Percentiles rank a stretch among this genome's conserved stretches.
Conservation (phyloP, 139 green algal species). For the Nannochloris sp. region DNA sequence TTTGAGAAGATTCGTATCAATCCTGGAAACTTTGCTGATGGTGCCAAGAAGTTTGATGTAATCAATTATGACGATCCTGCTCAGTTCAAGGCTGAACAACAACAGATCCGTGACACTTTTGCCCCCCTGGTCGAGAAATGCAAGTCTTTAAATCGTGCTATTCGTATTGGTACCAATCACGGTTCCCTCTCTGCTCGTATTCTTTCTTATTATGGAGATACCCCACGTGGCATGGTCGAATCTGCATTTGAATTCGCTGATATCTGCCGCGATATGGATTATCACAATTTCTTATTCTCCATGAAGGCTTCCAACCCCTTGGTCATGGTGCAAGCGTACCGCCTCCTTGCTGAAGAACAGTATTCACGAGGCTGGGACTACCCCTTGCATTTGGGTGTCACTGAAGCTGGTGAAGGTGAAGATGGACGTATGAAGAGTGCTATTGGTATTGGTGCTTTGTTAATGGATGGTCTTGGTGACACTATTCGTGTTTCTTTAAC, state of each 20-base stretch:
- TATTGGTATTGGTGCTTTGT: slow-evolving; percentile 94
- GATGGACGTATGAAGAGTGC: slow-evolving; percentile 97
- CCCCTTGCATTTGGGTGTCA: slow-evolving; percentile 94
- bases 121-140: slow-evolving; percentile 95
- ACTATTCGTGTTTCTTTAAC: slow-evolving; percentile 95
- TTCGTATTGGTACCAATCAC: slow-evolving; percentile 99
- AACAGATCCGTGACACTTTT: slow-evolving; percentile 85
- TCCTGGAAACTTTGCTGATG: slow-evolving; percentile 94
- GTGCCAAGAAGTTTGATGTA: slow-evolving; percentile 85
- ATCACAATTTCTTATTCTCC: slow-evolving; percentile 99
- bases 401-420: slow-evolving; percentile 81
- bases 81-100: slow-evolving; percentile 80
- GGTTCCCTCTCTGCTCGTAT: slow-evolving; percentile 92
- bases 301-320: slow-evolving; percentile 99
- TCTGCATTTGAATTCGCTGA: slow-evolving; percentile 94
- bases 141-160: slow-evolving; percentile 84
- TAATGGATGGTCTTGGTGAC: slow-evolving; percentile 97
- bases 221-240: slow-evolving; percentile 81
- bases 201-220: slow-evolving; percentile 85
- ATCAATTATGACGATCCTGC: slow-evolving; percentile 88
- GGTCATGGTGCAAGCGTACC: slow-evolving; percentile 96
- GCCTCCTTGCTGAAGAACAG: slow-evolving; percentile 89
- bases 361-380: slow-evolving; percentile 94
- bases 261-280: slow-evolving; percentile 94
- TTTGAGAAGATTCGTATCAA: slow-evolving; percentile 98